A percentile compares a stretch with the other conserved stretches of the same genome.
phyloP scores from a whole-genome alignment of 1,139 yeast species.

The Saccharomyces hybrid region DNA sequence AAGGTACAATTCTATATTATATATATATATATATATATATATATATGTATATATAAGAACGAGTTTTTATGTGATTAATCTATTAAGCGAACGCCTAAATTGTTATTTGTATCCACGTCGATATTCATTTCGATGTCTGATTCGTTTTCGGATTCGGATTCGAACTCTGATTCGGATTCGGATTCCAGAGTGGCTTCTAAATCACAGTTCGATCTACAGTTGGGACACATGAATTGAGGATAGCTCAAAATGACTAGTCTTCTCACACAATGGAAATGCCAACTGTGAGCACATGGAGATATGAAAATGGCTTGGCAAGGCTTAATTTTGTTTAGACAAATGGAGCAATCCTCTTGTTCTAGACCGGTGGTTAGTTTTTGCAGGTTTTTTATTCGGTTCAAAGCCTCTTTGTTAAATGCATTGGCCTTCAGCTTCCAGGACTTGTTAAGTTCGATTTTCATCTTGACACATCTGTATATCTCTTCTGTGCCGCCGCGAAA shows the following conservation, averaged over 20 bases:
- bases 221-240: slow-evolving; percentile 93
- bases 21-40: background rate
- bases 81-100: slow-evolving; percentile 5
- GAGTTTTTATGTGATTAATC: slow-evolving; percentile 6
- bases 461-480: slow-evolving; percentile 84
- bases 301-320: slow-evolving; percentile 91
- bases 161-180: background rate
- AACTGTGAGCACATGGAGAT: slow-evolving; percentile 90
- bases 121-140: background rate
- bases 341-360: slow-evolving; percentile 72
- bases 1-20: background rate
- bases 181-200: slow-evolving; percentile 82
- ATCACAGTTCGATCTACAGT: slow-evolving; percentile 88
- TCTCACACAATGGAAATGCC: slow-evolving; percentile 94
- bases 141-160: background rate
- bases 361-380: slow-evolving; percentile 33
- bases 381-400: slow-evolving; percentile 54
- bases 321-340: slow-evolving; percentile 71
- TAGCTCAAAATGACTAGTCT: slow-evolving; percentile 80
- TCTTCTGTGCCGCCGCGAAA: slow-evolving; percentile 94
- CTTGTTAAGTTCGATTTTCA: slow-evolving; percentile 80
- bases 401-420: slow-evolving; percentile 70
- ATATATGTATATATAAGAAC: background rate
- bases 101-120: background rate
- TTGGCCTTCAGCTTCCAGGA: slow-evolving; percentile 83